Evolutionary conservation across 352 stramenopile species (phyloP), one percentile per base, ranked within the genome.

Genomic region (Globisporangium apiculatum): DNA sequence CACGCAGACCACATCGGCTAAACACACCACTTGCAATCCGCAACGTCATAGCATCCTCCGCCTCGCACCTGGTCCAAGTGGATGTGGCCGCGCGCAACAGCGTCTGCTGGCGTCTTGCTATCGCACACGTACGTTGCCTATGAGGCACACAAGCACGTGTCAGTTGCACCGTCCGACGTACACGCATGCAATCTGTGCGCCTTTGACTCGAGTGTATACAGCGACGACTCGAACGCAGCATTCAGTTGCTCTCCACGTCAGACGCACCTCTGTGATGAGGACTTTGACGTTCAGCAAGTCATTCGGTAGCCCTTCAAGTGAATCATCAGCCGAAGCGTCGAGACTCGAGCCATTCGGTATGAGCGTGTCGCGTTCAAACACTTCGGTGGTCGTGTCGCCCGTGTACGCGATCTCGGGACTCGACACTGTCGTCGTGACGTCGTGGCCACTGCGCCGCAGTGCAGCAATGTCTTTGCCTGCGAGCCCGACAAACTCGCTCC

Each of bases 361-460:
- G 17, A 51, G 38, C 55, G 45, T 31, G 45, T 61, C 15, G 48
- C 8, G 4, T 9, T 71, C 51, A 46, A 92, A 92, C 35, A 82
- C 65, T 6, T 87, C 71, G 35, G 74, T 73, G 5, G 72, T 88
- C 7, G 84, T 94, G 62, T 94, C 84, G 17, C 84, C 84, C 8
- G 84, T 94, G 69, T 94, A 94, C 36, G 82, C 84, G 57, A 94
- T 83, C 59, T 86, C 73, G 0, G 84, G 79, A 1, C 53, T 72
- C 24, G 76, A 17, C 6, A 64, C 46, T 0, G 55, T 52, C 5
- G 48, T 58, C 7, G 73, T 87, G 48, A 92, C 69, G 24, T 73
- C 64, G 2, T 79, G 59, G 7, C 82, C 82, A 11, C 69, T 60
- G 3, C 74, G 69, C 40, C 64, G 69, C 8, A 85, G 46, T 18